Evolutionary conservation across 2,329 filamentous ascomycete genomes (phyloP).

Genomic region (Raffaelea albimanens): DNA sequence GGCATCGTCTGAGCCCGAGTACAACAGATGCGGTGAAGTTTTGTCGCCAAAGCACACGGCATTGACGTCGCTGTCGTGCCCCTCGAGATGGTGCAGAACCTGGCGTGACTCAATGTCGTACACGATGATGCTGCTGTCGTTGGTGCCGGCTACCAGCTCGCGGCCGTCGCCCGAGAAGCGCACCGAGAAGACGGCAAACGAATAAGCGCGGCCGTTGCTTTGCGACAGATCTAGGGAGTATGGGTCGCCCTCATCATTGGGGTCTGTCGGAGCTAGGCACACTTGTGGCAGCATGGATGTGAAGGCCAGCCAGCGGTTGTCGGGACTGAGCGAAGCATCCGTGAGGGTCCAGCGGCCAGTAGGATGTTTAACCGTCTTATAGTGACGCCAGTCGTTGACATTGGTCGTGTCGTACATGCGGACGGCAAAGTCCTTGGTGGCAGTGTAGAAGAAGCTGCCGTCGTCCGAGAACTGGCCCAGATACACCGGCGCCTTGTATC

Average conservation of each 20-base stretch:
- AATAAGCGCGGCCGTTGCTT: constrained; percentile 20
- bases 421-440: constrained; percentile 85
- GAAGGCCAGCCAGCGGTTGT: constrained; percentile 88
- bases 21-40: constrained; percentile 82
- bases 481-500: constrained; percentile 79
- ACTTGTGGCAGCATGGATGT: constrained; percentile 79
- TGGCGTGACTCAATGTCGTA: constrained; percentile 82
- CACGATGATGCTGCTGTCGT: constrained; percentile 68
- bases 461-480: constrained; percentile 96
- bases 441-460: constrained; percentile 93
- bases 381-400: constrained; percentile 90
- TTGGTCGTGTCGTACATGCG: constrained; percentile 97
- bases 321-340: constrained; percentile 80
- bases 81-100: constrained; percentile 64
- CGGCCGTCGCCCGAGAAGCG: constrained; percentile 87
- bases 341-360: constrained; percentile 94
- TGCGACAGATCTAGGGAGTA: constrained; percentile 66
- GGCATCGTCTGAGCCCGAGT: constrained; percentile 90
- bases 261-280: constrained; percentile 79
- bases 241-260: constrained; percentile 69
- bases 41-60: constrained; percentile 93
- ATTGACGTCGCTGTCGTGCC: constrained; percentile 85
- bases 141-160: constrained; percentile 85
- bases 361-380: constrained; percentile 80
- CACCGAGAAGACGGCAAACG: constrained; percentile 74